Evolutionary conservation across 805 yeast species (phyloP).

Genomic region (Tetrapisispora namnaoensis): DNA sequence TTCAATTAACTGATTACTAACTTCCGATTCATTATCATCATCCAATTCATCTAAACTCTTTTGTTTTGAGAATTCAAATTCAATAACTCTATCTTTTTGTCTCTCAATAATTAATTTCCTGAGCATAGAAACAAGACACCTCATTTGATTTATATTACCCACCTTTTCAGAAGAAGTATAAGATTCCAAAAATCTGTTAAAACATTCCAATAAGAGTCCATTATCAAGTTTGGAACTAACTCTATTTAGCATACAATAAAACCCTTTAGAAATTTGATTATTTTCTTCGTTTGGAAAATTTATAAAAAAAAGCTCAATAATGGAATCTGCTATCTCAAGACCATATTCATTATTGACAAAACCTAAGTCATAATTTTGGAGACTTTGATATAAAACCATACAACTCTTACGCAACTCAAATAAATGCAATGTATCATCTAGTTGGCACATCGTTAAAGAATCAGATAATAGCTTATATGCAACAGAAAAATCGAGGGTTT

Average conservation of each 20-base stretch:
- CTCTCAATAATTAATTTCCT: constrained; percentile 32
- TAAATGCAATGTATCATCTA: constrained; percentile 29
- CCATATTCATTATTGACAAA: constrained; percentile 28
- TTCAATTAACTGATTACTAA: background rate
- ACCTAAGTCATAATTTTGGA: constrained; percentile 26
- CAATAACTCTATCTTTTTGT: constrained; percentile 55
- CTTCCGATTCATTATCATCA: constrained; percentile 3
- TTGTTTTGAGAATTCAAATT: constrained; percentile 45
- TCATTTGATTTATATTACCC: constrained; percentile 31
- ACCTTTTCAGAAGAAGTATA: constrained; percentile 14
- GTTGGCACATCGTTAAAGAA: constrained; percentile 21
- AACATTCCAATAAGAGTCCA: constrained; percentile 27
- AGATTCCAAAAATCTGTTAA: constrained; percentile 29
- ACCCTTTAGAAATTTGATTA: constrained; percentile 29
- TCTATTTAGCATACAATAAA: constrained; percentile 31
- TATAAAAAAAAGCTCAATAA: constrained; percentile 36
- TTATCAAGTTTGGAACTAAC: constrained; percentile 26
- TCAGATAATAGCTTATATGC: constrained; percentile 33
- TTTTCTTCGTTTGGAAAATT: constrained; percentile 15
- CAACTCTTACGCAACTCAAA: constrained; percentile 39
- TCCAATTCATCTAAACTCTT: constrained; percentile 17
- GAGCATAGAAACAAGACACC: constrained; percentile 36
- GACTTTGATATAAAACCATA: constrained; percentile 33
- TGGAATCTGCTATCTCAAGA: constrained; percentile 32
- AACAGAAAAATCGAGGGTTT: constrained; percentile 32